Percentiles rank a stretch among this genome's conserved stretches.
These are phyloP conservation scores for Calendula officinalis DNA, from an alignment of 129 eudicot genomes.

Conservation along the genomic window DNA sequence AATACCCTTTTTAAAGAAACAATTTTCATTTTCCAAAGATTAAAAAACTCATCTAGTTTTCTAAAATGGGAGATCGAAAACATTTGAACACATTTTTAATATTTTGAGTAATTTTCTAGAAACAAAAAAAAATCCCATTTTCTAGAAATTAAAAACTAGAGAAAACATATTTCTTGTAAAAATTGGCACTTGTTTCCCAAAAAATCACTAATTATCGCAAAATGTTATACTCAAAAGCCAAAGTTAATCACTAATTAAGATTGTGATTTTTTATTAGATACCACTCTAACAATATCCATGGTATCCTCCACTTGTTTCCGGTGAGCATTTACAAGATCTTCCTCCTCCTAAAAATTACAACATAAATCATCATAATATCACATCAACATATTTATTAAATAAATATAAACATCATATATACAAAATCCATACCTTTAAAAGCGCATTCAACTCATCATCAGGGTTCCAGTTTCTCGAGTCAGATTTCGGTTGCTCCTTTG, in stretches of 20 bases:
- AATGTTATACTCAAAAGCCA: background rate
- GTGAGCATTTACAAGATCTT: slow-evolving; percentile 95
- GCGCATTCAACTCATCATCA: slow-evolving; percentile 67
- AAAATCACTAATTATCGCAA: background rate
- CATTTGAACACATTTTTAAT: no score
- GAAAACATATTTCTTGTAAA: background rate
- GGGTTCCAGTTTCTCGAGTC: slow-evolving; percentile 55
- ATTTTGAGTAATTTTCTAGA: no score
- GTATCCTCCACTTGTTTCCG: slow-evolving; percentile 97
- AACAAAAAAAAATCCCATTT: no score
- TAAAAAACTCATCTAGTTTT: no score
- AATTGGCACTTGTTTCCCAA: background rate
- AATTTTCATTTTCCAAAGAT: no score
- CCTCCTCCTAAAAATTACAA: slow-evolving; percentile 74
- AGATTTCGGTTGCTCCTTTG: slow-evolving; percentile 64
- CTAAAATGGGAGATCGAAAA: no score
- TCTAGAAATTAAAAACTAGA: no score
- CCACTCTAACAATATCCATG: slow-evolving; percentile 97
- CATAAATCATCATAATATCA: background rate
- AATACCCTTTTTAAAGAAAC: no score
- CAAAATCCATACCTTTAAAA: slow-evolving; percentile 55
- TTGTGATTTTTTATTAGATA: slow-evolving; percentile 14
- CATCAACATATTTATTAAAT: background rate
- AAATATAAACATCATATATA: background rate
- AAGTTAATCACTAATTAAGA: slow-evolving; percentile 6